phyloP scores from a whole-genome alignment of 2,329 filamentous ascomycete species.

The Verticillium alfalfae region DNA sequence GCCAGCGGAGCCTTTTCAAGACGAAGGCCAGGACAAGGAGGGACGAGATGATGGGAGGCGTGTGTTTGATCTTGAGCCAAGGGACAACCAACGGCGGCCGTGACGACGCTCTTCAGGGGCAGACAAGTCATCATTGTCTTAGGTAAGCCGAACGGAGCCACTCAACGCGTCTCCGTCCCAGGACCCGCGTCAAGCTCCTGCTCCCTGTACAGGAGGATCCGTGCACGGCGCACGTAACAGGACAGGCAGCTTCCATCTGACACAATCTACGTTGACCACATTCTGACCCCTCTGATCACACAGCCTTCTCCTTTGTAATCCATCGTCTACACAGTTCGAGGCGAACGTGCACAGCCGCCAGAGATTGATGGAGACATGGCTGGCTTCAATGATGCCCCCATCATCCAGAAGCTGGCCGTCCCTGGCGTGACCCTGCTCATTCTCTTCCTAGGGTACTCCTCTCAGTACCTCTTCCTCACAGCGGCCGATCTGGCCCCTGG shows the following conservation, averaged over 20 bases:
- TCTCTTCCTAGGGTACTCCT: conserved; percentile 63
- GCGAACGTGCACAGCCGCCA: too few species aligned
- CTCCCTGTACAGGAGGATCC: neutral
- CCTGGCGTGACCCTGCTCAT: conserved; percentile 63
- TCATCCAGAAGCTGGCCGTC: conserved; percentile 56
- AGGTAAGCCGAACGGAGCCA: neutral
- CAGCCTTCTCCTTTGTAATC: too few species aligned
- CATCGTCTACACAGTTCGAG: neutral
- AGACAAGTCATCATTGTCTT: neutral
- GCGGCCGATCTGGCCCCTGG: conserved; percentile 54
- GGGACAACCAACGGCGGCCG: neutral
- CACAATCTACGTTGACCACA: neutral
- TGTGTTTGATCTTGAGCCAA: neutral
- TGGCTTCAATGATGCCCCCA: conserved; percentile 32
- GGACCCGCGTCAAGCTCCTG: conserved; percentile 11
- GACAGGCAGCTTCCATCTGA: neutral
- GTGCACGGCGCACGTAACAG: neutral
- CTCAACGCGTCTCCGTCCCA: neutral
- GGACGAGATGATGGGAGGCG: neutral
- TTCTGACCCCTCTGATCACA: neutral
- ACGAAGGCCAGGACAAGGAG: neutral
- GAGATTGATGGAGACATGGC: conserved; percentile 25
- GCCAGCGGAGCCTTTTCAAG: neutral
- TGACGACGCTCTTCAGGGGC: neutral
- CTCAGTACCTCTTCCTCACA: conserved; percentile 64